Conservation (phyloP, 192 early-diverging fungal species). For the Pilaira anomala region DNA sequence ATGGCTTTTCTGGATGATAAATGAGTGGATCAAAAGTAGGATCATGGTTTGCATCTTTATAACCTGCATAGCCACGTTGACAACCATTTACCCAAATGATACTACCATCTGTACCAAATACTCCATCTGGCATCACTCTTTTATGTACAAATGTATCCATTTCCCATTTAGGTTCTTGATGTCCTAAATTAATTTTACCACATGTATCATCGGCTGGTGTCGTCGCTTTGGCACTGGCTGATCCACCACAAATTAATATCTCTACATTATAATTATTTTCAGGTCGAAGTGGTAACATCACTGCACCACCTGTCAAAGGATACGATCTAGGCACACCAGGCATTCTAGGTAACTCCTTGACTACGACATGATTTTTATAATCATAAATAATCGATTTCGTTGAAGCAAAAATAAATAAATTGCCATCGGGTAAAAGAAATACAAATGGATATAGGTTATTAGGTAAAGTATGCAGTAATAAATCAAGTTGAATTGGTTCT, state of each 20-base stretch:
- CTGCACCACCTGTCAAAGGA: slow-evolving; percentile 53
- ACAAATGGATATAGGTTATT: slow-evolving; percentile 52
- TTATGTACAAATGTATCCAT: slow-evolving; percentile 47
- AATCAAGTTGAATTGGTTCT: slow-evolving; percentile 35
- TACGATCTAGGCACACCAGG: slow-evolving; percentile 49
- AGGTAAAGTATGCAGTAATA: slow-evolving; percentile 47
- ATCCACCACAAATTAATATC: slow-evolving; percentile 63
- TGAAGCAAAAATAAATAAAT: slow-evolving; percentile 52
- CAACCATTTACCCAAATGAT: slow-evolving; percentile 64
- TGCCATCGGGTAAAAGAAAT: slow-evolving; percentile 49
- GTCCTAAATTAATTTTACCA: slow-evolving; percentile 46
- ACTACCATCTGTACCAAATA: slow-evolving; percentile 53
- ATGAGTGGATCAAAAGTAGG: slow-evolving; percentile 51
- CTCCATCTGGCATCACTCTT: slow-evolving; percentile 52
- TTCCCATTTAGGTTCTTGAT: slow-evolving; percentile 45
- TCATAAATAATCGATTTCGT: slow-evolving; percentile 52
- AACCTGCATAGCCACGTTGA: slow-evolving; percentile 55
- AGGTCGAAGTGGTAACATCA: slow-evolving; percentile 54
- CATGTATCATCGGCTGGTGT: slow-evolving; percentile 42
- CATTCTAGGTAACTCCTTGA: slow-evolving; percentile 43
- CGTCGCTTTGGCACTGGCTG: slow-evolving; percentile 23
- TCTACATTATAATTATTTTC: slow-evolving; percentile 53
- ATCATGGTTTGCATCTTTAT: slow-evolving; percentile 39
- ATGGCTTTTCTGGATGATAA: slow-evolving; percentile 48
- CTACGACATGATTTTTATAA: slow-evolving; percentile 37